phyloP scores from a whole-genome alignment of 2,329 filamentous ascomycete species.

The Exserohilum turcica region DNA sequence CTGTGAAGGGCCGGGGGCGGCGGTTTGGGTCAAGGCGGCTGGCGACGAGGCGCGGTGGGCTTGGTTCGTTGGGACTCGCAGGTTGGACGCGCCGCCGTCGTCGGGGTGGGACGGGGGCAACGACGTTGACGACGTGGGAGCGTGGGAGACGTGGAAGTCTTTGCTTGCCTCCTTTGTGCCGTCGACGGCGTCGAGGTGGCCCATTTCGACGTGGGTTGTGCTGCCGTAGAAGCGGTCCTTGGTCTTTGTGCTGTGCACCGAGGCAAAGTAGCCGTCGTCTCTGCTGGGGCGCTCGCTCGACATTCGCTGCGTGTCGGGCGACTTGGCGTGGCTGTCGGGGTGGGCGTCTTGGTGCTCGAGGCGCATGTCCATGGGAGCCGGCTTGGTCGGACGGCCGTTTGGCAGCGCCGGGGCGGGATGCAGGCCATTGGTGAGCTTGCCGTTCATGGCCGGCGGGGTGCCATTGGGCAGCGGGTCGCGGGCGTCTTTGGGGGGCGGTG shows the following conservation, averaged over 20 bases:
- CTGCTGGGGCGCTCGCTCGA: conserved; percentile 37
- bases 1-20: conserved; percentile 55
- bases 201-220: conserved; percentile 47
- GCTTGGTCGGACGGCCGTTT: conserved; percentile 45
- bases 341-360: conserved; percentile 39
- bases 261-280: conserved; percentile 56
- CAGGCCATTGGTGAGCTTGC: conserved; percentile 39
- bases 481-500: conserved; percentile 26
- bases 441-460: conserved; percentile 37
- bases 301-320: conserved; percentile 30
- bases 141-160: conserved; percentile 29
- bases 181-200: conserved; percentile 31
- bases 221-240: conserved; percentile 37
- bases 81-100: conserved; percentile 34
- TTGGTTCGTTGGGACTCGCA: conserved; percentile 44
- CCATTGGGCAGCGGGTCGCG: conserved; percentile 38
- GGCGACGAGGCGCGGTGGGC: conserved; percentile 66
- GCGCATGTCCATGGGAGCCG: conserved; percentile 46
- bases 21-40: conserved; percentile 59
- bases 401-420: conserved; percentile 35
- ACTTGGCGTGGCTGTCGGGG: conserved; percentile 26
- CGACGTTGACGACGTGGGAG: conserved; percentile 13
- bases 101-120: conserved; percentile 21
- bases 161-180: conserved; percentile 38
- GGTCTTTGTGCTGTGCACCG: conserved; percentile 42